Evolutionary conservation across 108 stramenopile species (phyloP).

Genomic region (Cyclostephanos tholiformis): DNA sequence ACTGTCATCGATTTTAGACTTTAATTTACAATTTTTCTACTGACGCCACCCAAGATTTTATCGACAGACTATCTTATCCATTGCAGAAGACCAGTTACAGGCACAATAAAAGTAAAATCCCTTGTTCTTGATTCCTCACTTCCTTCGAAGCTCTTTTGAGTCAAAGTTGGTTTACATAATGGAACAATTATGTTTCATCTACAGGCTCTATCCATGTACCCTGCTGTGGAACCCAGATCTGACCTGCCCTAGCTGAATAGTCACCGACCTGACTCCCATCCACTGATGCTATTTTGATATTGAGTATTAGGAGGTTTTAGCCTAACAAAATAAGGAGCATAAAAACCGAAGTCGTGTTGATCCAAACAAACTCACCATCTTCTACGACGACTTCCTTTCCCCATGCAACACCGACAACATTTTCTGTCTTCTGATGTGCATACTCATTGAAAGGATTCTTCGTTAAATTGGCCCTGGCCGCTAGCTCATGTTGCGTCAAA

Average conservation of each 20-base stretch:
- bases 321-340: background rate
- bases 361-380: constrained; percentile 20
- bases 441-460: background rate
- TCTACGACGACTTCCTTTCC: constrained; percentile 43
- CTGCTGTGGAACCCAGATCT: constrained; percentile 23
- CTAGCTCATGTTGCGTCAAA: background rate
- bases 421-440: background rate
- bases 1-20: too few species aligned
- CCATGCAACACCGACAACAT: constrained; percentile 17
- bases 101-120: too few species aligned
- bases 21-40: too few species aligned
- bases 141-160: too few species aligned
- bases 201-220: constrained; percentile 52
- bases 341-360: background rate
- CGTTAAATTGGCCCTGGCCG: constrained; percentile 9
- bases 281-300: constrained; percentile 7
- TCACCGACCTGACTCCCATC: constrained; percentile 38
- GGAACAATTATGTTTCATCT: constrained; percentile 10
- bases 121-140: too few species aligned
- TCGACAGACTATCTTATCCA: background rate
- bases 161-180: too few species aligned
- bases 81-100: too few species aligned
- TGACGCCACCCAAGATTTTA: background rate
- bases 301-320: background rate
- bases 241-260: constrained; percentile 24